Conservation (phyloP, 352 stramenopile species). For the Phytophthora cryptogea region DNA sequence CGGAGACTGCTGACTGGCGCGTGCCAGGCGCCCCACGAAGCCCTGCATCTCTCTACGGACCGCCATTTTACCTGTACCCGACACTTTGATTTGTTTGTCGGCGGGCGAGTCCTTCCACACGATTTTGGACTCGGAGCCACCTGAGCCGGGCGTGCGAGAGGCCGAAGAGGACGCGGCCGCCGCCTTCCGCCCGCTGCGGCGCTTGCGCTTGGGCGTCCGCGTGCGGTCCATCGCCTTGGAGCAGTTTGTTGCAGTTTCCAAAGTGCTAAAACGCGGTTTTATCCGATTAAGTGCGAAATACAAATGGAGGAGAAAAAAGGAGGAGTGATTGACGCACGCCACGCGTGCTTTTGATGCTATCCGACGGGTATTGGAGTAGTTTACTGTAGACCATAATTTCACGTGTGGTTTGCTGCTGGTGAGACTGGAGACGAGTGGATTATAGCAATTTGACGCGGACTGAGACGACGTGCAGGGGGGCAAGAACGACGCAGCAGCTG, state of each 20-base stretch:
- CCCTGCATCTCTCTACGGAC: slow-evolving; percentile 72
- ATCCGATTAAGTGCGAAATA: too few relatives aligned
- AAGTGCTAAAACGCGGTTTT: too few relatives aligned
- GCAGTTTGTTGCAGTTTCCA: slow-evolving; percentile 1
- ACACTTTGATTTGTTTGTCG: slow-evolving; percentile 81
- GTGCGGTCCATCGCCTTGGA: slow-evolving; percentile 17
- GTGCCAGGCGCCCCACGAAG: slow-evolving; percentile 64
- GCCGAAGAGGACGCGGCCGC: background rate
- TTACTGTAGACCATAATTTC: too few relatives aligned
- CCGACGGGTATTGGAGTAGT: too few relatives aligned
- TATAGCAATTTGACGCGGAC: too few relatives aligned
- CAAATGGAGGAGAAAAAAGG: too few relatives aligned
- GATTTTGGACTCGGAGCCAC: slow-evolving; percentile 46
- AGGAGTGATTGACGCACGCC: too few relatives aligned
- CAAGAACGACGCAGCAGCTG: too few relatives aligned
- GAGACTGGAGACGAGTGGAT: too few relatives aligned
- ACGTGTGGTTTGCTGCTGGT: too few relatives aligned
- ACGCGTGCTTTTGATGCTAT: too few relatives aligned
- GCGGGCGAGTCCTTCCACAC: slow-evolving; percentile 84
- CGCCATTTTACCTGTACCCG: slow-evolving; percentile 67
- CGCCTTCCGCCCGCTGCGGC: slow-evolving; percentile 17
- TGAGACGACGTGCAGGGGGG: too few relatives aligned
- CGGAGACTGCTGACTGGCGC: slow-evolving; percentile 55
- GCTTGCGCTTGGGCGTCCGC: slow-evolving; percentile 53
- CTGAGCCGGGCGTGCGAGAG: slow-evolving; percentile 19